phyloP scores from a whole-genome alignment of 2,329 filamentous ascomycete species.

The Bipolaris bicolor region DNA sequence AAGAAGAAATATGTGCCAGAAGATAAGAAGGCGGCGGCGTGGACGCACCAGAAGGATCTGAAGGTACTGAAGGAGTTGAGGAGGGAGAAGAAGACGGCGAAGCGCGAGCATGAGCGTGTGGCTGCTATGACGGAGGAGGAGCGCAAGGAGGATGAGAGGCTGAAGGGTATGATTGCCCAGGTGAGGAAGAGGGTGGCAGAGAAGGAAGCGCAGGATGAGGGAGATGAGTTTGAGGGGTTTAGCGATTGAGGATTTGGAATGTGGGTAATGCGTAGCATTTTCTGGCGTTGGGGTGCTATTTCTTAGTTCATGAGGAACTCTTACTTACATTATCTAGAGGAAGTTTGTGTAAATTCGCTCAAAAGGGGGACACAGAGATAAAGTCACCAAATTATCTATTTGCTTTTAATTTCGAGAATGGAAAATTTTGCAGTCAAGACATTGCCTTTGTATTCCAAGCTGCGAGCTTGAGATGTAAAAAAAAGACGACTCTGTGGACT shows the following conservation, averaged over 20 bases:
- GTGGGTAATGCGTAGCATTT: too few species aligned
- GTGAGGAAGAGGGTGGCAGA: constrained; percentile 36
- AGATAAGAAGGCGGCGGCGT: constrained; percentile 38
- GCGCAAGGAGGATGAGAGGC: constrained; percentile 43
- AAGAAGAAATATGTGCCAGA: constrained; percentile 37
- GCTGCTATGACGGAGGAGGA: constrained; percentile 37
- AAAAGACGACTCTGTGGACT: too few species aligned
- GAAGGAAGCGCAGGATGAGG: constrained; percentile 32
- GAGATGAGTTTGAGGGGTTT: constrained; percentile 45
- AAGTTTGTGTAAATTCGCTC: too few species aligned
- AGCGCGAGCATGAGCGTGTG: constrained; percentile 38
- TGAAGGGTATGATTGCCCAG: constrained; percentile 40
- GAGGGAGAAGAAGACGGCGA: constrained; percentile 44
- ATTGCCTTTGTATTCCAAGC: too few species aligned
- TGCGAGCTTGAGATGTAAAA: too few species aligned
- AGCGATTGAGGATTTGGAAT: constrained; percentile 29
- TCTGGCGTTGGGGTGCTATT: too few species aligned
- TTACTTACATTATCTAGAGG: too few species aligned
- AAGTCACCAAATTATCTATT: too few species aligned
- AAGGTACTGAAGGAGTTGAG: constrained; percentile 40
- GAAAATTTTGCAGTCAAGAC: not conserved
- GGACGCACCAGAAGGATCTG: constrained; percentile 48
- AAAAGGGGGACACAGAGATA: not conserved
- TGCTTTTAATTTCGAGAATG: not conserved
- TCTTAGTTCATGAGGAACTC: too few species aligned